These are phyloP conservation scores for Firmiana major DNA, from an alignment of 345 rosid species.

Conservation along the genomic window DNA sequence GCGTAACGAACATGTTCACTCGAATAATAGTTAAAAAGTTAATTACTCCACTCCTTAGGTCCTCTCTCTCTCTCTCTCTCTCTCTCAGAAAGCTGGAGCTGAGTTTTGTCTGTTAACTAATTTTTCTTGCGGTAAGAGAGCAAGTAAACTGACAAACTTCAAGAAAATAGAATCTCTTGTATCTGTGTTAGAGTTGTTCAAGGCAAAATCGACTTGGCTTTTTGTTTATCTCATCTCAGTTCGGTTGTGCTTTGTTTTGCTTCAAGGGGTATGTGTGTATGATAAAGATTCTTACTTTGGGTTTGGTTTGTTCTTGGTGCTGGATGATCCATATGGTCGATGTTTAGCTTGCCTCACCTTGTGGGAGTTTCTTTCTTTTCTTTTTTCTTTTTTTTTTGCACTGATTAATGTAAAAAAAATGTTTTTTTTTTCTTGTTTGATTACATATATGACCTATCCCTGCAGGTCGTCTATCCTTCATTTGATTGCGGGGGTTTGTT, in stretches of 20 bases:
- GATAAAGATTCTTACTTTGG: not conserved
- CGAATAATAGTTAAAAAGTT: not conserved
- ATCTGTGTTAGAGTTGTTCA: not conserved
- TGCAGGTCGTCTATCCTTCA: conserved; percentile 1
- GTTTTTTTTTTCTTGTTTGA: not conserved
- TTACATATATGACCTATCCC: not conserved
- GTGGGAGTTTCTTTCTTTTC: not conserved
- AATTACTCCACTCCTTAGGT: not conserved
- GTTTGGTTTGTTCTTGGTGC: conserved; percentile 5
- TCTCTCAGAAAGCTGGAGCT: not conserved
- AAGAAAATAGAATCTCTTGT: not conserved
- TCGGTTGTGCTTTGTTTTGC: not conserved
- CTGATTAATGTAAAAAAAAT: not conserved
- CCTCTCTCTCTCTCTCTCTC: not conserved
- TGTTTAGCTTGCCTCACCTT: conserved; percentile 20
- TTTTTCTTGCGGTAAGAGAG: not conserved
- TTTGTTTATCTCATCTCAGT: not conserved
- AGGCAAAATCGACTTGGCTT: conserved; percentile 6
- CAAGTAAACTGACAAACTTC: not conserved
- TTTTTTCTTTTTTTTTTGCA: not conserved
- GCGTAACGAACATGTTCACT: too few relatives aligned
- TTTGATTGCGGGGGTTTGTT: not conserved
- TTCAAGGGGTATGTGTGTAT: not conserved
- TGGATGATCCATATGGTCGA: conserved; percentile 10
- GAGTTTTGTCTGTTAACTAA: not conserved